Evolutionary conservation across 2,329 filamentous ascomycete genomes (phyloP).

Genomic region (Cytospora chrysosperma): DNA sequence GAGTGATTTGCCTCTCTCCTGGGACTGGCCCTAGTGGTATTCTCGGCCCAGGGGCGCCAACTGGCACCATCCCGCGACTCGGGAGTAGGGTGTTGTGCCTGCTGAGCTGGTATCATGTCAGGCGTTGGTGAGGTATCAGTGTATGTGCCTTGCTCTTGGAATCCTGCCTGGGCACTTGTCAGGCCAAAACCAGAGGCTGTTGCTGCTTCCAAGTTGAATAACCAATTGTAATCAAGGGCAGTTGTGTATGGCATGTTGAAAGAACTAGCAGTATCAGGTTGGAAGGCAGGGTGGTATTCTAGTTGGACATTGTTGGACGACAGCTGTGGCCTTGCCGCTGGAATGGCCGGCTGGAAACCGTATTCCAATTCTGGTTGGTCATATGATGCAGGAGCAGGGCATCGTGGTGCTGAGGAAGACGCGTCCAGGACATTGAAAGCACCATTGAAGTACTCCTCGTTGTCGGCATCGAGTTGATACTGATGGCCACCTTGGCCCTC

Average conservation of each 20-base stretch:
- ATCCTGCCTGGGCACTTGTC: not conserved
- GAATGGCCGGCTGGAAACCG: not conserved
- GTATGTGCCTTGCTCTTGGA: not conserved
- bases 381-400: not conserved
- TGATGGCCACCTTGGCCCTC: slow-evolving; percentile 20
- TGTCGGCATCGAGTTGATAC: slow-evolving; percentile 27
- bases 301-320: slow-evolving; percentile 32
- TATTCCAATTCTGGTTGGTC: not conserved
- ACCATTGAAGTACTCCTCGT: slow-evolving; percentile 25
- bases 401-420: not conserved
- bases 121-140: not conserved
- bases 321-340: slow-evolving; percentile 16
- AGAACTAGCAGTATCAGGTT: slow-evolving; percentile 60
- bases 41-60: not conserved
- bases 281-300: slow-evolving; percentile 54
- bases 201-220: slow-evolving; percentile 47
- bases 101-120: slow-evolving; percentile 5
- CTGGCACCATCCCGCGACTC: not conserved
- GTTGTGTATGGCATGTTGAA: slow-evolving; percentile 67
- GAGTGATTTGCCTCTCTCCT: not conserved
- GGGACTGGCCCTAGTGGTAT: not conserved
- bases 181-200: slow-evolving; percentile 23
- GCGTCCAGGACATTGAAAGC: not conserved
- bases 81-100: slow-evolving; percentile 12
- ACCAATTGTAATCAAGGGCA: slow-evolving; percentile 61